A percentile compares a stretch with the other conserved stretches of the same genome.
These are phyloP conservation scores for Vanderwaltozyma yarrowii DNA, from an alignment of 805 yeast species.

Conservation along the genomic window DNA sequence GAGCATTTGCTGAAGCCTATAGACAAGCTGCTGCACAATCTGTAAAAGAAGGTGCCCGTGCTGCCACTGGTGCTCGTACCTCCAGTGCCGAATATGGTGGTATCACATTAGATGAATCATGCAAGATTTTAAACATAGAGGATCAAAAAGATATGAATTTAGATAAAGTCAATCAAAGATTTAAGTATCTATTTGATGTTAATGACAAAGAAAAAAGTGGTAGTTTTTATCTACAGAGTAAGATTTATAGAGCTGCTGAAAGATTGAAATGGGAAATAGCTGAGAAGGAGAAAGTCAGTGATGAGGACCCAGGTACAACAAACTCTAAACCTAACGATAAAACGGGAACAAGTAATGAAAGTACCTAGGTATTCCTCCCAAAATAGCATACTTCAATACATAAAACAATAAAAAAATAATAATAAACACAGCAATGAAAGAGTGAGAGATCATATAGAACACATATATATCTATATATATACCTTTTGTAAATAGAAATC, in stretches of 20 bases:
- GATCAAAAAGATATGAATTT: conserved; percentile 40
- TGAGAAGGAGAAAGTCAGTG: conserved; percentile 13
- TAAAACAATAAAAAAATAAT: no score
- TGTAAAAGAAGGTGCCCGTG: conserved; percentile 54
- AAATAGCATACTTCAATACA: no score
- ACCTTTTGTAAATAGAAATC: no score
- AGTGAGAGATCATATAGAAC: no score
- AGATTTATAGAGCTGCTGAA: conserved; percentile 91
- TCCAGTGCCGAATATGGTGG: conserved; percentile 49
- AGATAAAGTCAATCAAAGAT: conserved; percentile 58
- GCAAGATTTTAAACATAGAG: conserved; percentile 80
- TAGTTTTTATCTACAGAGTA: conserved; percentile 84
- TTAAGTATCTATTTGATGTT: conserved; percentile 73
- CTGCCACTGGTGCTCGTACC: conserved; percentile 32
- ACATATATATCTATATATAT: no score
- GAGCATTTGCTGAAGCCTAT: conserved; percentile 95
- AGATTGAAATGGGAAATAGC: conserved; percentile 66
- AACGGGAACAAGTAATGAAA: no score
- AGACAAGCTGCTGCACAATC: conserved; percentile 92
- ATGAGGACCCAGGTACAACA: neutral
- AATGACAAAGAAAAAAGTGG: conserved; percentile 95
- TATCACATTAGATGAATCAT: conserved; percentile 78
- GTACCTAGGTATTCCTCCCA: no score
- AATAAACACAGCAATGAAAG: no score
- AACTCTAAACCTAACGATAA: no score